phyloP scores from a whole-genome alignment of 371 early-diverging fungal genomes.

The Smittium mucronatum region DNA sequence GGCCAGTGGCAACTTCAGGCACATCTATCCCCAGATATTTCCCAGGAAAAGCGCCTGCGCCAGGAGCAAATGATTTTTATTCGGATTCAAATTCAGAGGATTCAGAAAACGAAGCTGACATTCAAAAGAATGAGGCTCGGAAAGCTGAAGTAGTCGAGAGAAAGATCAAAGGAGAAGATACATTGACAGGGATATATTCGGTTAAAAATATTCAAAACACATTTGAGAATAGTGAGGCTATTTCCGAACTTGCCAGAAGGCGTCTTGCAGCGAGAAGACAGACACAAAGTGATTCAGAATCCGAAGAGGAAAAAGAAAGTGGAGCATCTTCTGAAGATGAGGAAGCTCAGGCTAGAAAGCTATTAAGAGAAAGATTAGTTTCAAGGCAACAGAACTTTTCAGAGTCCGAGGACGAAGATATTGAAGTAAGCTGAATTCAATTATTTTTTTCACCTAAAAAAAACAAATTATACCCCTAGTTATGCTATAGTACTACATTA shows the following conservation, averaged over 20 bases:
- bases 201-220: too few species aligned
- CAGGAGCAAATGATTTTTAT: constrained; percentile 10
- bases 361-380: too few species aligned
- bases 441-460: too few species aligned
- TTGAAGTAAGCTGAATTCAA: too few species aligned
- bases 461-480: too few species aligned
- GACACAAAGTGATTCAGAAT: neutral
- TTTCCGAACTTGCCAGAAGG: neutral
- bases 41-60: constrained; percentile 9
- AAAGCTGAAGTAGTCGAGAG: neutral
- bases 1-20: constrained; percentile 11
- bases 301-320: neutral
- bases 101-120: constrained; percentile 10
- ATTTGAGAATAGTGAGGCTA: neutral
- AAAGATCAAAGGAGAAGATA: too few species aligned
- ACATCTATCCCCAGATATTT: constrained; percentile 5
- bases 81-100: constrained; percentile 15
- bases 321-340: too few species aligned
- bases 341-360: too few species aligned
- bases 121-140: neutral
- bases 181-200: too few species aligned
- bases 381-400: too few species aligned
- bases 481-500: too few species aligned
- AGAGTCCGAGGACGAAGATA: too few species aligned
- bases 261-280: neutral